Evolutionary conservation across 2,329 filamentous ascomycete genomes (phyloP).

Genomic region (Polytolypa hystricis): DNA sequence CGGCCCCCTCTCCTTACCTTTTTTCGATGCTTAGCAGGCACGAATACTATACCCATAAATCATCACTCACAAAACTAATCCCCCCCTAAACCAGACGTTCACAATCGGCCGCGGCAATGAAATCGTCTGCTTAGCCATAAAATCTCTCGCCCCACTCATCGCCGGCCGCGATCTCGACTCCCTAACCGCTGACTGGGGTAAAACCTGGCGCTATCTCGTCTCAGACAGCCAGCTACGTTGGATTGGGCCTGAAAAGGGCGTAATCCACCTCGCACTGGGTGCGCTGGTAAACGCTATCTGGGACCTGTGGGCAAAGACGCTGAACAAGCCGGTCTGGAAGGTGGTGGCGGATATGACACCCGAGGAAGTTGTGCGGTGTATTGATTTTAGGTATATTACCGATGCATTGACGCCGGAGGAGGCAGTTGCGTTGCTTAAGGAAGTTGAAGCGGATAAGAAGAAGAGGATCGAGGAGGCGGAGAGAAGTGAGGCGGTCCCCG

Average conservation of each 20-base stretch:
- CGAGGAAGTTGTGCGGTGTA: conserved; percentile 74
- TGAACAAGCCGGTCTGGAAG: conserved; percentile 80
- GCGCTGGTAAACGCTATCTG: conserved; percentile 85
- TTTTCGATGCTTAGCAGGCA: too few species aligned
- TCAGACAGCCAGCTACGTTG: conserved; percentile 82
- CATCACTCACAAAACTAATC: too few species aligned
- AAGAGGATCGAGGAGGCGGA: conserved; percentile 64
- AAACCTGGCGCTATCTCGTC: conserved; percentile 86
- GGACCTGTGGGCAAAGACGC: conserved; percentile 87
- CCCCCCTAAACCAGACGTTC: conserved; percentile 28
- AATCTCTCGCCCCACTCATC: conserved; percentile 65
- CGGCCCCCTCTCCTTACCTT: too few species aligned
- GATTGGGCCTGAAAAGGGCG: conserved; percentile 90
- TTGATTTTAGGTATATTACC: conserved; percentile 91
- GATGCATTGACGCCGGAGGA: conserved; percentile 85
- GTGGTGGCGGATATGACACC: conserved; percentile 84
- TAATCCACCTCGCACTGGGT: conserved; percentile 82
- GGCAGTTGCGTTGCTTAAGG: conserved; percentile 59
- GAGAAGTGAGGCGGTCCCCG: conserved; percentile 64
- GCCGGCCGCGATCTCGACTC: conserved; percentile 63
- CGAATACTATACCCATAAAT: too few species aligned
- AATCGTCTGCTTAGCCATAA: conserved; percentile 77
- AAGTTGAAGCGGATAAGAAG: conserved; percentile 56
- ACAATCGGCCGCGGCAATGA: conserved; percentile 65
- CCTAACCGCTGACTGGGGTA: conserved; percentile 69